phyloP scores from a whole-genome alignment of 2,329 filamentous ascomycete genomes.

The Beauveria brongniartii region DNA sequence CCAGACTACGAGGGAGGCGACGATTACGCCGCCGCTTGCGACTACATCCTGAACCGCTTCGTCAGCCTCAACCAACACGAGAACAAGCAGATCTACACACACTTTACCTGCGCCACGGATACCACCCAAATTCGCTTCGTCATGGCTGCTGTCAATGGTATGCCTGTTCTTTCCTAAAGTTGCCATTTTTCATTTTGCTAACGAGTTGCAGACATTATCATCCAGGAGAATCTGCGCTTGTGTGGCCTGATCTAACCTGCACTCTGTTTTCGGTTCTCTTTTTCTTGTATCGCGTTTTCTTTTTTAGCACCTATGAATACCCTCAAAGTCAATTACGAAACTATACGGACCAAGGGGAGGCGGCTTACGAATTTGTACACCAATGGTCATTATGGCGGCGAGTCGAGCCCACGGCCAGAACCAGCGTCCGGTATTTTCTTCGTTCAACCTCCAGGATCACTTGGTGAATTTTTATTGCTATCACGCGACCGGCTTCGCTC shows the following conservation, averaged over 20 bases:
- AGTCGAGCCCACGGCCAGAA: neutral
- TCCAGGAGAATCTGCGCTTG: constrained; percentile 96
- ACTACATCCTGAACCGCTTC: constrained; percentile 98
- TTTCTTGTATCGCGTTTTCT: constrained; percentile 20
- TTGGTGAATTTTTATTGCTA: neutral
- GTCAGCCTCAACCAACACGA: constrained; percentile 98
- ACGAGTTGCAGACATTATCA: constrained; percentile 76
- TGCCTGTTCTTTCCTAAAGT: constrained; percentile 22
- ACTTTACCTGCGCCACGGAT: constrained; percentile 98
- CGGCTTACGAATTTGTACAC: constrained; percentile 10
- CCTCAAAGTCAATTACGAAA: constrained; percentile 15
- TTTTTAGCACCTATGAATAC: constrained; percentile 18
- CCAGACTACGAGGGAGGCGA: constrained; percentile 90
- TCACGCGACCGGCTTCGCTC: constrained; percentile 7
- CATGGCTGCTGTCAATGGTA: constrained; percentile 98
- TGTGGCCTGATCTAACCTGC: constrained; percentile 83
- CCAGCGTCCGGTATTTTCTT: neutral
- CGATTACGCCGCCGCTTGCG: constrained; percentile 91
- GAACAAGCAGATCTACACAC: constrained; percentile 99
- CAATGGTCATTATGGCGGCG: constrained; percentile 1
- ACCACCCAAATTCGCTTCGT: constrained; percentile 99
- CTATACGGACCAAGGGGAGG: constrained; percentile 10
- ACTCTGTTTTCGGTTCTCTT: constrained; percentile 13
- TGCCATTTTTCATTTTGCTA: neutral
- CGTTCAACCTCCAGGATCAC: neutral